These are phyloP conservation scores for Cyberlindnera petersonii DNA, from an alignment of 805 yeast species.

Conservation along the genomic window DNA sequence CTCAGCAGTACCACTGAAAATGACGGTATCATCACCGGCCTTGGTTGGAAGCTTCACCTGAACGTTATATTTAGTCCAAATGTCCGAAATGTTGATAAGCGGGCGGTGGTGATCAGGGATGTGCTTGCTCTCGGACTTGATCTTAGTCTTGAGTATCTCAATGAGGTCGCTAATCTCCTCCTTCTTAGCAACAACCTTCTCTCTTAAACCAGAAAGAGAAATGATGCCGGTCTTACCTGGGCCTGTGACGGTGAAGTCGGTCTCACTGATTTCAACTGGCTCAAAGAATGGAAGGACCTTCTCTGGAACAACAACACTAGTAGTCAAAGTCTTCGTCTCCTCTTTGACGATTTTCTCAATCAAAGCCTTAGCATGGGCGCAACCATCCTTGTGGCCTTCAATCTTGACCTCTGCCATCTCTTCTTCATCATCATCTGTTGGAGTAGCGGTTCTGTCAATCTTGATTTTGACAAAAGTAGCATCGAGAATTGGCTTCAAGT, in stretches of 20 bases:
- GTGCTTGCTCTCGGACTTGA: conserved; percentile 51
- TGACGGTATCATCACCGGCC: conserved; percentile 44
- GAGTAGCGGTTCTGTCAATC: conserved; percentile 46
- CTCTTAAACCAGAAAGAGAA: conserved; percentile 67
- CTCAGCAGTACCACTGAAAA: conserved; percentile 60
- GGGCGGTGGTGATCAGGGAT: conserved; percentile 70
- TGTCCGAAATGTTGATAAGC: conserved; percentile 54
- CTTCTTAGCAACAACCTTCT: conserved; percentile 53
- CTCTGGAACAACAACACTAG: conserved; percentile 42
- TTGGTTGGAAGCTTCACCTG: conserved; percentile 50
- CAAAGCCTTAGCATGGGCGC: conserved; percentile 63
- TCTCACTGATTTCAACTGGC: conserved; percentile 30
- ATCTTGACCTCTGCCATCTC: conserved; percentile 58
- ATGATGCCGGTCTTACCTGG: conserved; percentile 42
- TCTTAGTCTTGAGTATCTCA: conserved; percentile 39
- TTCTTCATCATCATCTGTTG: conserved; percentile 51
- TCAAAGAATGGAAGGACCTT: conserved; percentile 32
- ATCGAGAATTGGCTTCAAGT: conserved; percentile 72
- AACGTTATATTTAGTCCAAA: conserved; percentile 53
- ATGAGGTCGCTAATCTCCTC: conserved; percentile 44
- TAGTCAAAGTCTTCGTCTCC: conserved; percentile 56
- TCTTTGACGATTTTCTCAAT: conserved; percentile 73
- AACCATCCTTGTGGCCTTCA: conserved; percentile 84
- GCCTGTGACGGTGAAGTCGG: conserved; percentile 26
- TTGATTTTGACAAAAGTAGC: conserved; percentile 66